phyloP scores from a whole-genome alignment of 306 rosid genomes.

The Castanea sativa region DNA sequence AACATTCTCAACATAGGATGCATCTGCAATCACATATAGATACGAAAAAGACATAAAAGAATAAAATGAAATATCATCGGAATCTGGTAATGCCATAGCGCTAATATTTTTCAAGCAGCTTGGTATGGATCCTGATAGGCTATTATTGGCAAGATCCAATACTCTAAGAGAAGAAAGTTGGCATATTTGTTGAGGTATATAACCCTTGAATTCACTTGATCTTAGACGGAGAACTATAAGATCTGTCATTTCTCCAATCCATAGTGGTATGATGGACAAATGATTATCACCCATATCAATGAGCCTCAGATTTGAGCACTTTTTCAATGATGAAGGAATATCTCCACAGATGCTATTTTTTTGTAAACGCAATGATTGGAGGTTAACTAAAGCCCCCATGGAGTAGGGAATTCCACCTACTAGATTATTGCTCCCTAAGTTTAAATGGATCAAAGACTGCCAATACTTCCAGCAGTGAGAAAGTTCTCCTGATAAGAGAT shows the following conservation, averaged over 20 bases:
- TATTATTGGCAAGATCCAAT: not conserved
- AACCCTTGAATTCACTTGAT: slow-evolving; percentile 21
- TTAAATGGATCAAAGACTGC: slow-evolving; percentile 35
- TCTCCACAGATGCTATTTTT: slow-evolving; percentile 13
- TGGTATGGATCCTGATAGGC: slow-evolving; percentile 36
- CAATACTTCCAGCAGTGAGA: slow-evolving; percentile 29
- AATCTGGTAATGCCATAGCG: not conserved
- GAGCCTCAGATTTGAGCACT: slow-evolving; percentile 20
- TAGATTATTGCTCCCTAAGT: slow-evolving; percentile 32
- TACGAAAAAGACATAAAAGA: too few species aligned
- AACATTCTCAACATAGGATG: too few species aligned
- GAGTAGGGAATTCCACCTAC: slow-evolving; percentile 24
- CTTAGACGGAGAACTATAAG: slow-evolving; percentile 33
- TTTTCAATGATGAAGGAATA: slow-evolving; percentile 21
- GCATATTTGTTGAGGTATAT: slow-evolving; percentile 19
- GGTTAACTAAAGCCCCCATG: slow-evolving; percentile 14
- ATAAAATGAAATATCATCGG: too few species aligned
- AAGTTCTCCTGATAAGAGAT: slow-evolving; percentile 26
- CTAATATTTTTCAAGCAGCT: slow-evolving; percentile 29
- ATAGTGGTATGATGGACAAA: slow-evolving; percentile 10
- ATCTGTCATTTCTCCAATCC: slow-evolving; percentile 6
- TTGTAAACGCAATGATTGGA: slow-evolving; percentile 20
- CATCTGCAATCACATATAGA: rapidly evolving
- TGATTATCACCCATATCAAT: slow-evolving; percentile 33
- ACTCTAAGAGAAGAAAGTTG: slow-evolving; percentile 34